Evolutionary conservation across 2,329 filamentous ascomycete species (phyloP).

Genomic region (Neopestalotiopsis rosae): DNA sequence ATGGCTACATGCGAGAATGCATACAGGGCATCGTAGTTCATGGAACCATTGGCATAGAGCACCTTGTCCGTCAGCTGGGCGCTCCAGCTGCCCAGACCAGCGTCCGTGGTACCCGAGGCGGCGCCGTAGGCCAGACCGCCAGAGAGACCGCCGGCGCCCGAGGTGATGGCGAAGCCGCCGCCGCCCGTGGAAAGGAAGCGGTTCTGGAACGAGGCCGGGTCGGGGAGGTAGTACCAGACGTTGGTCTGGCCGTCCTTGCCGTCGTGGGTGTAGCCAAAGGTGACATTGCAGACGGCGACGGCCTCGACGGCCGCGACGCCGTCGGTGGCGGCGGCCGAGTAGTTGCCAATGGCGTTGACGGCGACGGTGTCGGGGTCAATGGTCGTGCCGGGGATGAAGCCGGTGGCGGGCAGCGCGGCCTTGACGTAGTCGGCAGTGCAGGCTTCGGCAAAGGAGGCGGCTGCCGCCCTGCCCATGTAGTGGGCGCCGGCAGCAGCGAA

Average conservation of each 20-base stretch:
- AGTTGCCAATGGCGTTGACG: slow-evolving; percentile 12
- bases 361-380: not conserved
- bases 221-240: slow-evolving; percentile 10
- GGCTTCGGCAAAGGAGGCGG: not conserved
- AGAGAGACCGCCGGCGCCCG: not conserved
- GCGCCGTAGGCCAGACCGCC: slow-evolving; percentile 12
- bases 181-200: not conserved
- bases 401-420: not conserved
- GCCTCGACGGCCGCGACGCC: not conserved
- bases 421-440: slow-evolving; percentile 10
- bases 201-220: not conserved
- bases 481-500: not conserved
- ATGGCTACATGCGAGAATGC: slow-evolving; percentile 10
- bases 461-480: not conserved
- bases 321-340: not conserved
- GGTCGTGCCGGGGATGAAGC: slow-evolving; percentile 8
- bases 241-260: slow-evolving; percentile 12
- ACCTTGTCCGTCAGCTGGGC: not conserved
- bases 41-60: slow-evolving; percentile 8
- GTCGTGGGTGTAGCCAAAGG: slow-evolving; percentile 8
- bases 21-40: slow-evolving; percentile 13
- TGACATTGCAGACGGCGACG: slow-evolving; percentile 10
- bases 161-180: slow-evolving; percentile 15
- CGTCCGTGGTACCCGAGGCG: slow-evolving; percentile 10
- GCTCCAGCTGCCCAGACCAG: slow-evolving; percentile 7